Conservation (phyloP, 805 yeast genomes). For the Metschnikowia cerradonensis region DNA sequence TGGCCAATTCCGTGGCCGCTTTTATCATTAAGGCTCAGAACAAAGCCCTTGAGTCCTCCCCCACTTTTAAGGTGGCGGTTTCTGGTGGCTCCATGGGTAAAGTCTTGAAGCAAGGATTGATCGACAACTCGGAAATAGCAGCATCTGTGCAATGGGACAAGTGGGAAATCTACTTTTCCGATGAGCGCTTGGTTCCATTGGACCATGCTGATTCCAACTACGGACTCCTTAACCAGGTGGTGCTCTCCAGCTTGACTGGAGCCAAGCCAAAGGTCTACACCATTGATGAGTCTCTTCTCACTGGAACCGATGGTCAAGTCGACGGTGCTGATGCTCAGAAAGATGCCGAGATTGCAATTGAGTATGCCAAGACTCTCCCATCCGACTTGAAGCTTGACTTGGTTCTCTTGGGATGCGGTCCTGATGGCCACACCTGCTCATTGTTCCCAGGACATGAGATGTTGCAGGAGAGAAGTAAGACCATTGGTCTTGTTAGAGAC, state of each 20-base stretch:
- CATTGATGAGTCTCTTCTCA: constrained; percentile 59
- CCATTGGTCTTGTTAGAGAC: constrained; percentile 65
- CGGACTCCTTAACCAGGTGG: constrained; percentile 67
- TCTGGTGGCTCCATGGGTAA: constrained; percentile 90
- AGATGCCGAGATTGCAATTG: constrained; percentile 50
- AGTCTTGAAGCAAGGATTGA: constrained; percentile 62
- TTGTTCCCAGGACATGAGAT: constrained; percentile 81
- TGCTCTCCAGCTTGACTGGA: constrained; percentile 46
- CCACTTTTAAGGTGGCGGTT: constrained; percentile 67
- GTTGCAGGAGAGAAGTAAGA: constrained; percentile 48
- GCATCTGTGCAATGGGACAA: constrained; percentile 56
- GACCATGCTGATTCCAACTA: constrained; percentile 82
- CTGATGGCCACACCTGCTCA: constrained; percentile 95
- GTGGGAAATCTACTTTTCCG: constrained; percentile 84
- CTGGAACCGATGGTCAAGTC: constrained; percentile 43
- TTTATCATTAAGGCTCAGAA: constrained; percentile 61
- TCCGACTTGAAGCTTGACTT: constrained; percentile 49
- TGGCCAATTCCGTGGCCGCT: constrained; percentile 64
- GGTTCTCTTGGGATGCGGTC: constrained; percentile 84
- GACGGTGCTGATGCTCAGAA: constrained; percentile 46
- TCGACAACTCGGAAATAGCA: constrained; percentile 48
- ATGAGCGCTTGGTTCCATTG: constrained; percentile 85
- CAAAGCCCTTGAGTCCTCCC: constrained; percentile 44
- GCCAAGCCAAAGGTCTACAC: constrained; percentile 59
- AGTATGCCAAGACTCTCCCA: constrained; percentile 60